Base-by-base conservation (phyloP, 352 stramenopile species). In the Nothophytophthora sp. region DNA sequence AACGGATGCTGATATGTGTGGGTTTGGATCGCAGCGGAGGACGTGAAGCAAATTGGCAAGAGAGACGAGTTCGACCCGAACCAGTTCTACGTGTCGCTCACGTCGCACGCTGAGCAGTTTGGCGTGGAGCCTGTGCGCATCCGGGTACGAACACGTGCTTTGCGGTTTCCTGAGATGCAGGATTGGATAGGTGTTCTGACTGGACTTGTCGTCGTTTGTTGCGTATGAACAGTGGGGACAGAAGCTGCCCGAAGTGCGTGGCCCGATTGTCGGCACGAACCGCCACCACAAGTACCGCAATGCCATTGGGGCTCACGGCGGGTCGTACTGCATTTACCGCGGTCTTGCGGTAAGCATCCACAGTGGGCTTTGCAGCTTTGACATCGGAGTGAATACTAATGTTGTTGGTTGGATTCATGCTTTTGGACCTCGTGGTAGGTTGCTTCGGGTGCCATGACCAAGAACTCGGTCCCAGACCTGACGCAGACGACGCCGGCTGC, bases 251-350 rank as follows among this genome's bases (percentile, higher is more conserved):
- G 63, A 91, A 20, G 79, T 97, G 33, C 88, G 94, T 24, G 96
- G 92, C 32, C 96, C 96, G 11, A 83, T 99, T 59, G 97, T 99
- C 64, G 97, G 92, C 42, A 99, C 96, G 4, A 97, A 98, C 48
- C 86, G 95, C 50, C 94, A 98, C 69, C 87, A 97, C 50, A 90
- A 94, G 43, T 97, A 98, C 59, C 81, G 97, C 25, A 99, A 99
- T 68, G 96, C 97, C 40, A 99, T 99, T 57, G 97, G 97, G 7
- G 97, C 97, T 0, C 97, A 99, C 61, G 90, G 91, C 16, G 97
- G 97, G 15, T 98, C 88, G 19, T 99, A 99, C 74, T 99, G 95
- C 62, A 95, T 99, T 60, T 99, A 99, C 60, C 98, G 96, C 22
- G 97, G 96, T 12, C 66, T 99, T 12, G 97, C 97, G 10, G 96